Evolutionary conservation across 1,284 basidiomycete genomes (phyloP).

Genomic region (Limonomyces culmigenus): DNA sequence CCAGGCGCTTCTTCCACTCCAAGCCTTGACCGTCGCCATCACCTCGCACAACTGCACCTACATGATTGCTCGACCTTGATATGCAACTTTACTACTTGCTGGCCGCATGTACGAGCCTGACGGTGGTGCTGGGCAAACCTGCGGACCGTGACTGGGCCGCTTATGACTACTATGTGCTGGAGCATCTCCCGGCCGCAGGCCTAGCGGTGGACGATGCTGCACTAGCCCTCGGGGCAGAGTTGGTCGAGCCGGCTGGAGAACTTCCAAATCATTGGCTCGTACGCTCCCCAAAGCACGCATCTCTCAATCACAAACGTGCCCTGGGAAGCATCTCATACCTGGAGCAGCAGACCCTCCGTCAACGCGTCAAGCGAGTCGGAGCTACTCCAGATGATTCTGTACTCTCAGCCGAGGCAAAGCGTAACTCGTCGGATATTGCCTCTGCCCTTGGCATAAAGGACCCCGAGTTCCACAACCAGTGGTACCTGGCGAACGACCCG

Average conservation of each 20-base stretch:
- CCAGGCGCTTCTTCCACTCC: no score
- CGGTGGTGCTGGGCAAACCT: no score
- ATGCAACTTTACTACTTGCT: no score
- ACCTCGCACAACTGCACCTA: no score
- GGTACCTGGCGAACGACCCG: constrained; percentile 80
- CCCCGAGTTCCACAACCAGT: constrained; percentile 78
- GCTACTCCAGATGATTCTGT: constrained; percentile 21
- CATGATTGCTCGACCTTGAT: no score
- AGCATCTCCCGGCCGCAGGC: constrained; percentile 40
- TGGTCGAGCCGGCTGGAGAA: constrained; percentile 82
- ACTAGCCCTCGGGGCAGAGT: constrained; percentile 54
- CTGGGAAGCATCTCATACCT: constrained; percentile 23
- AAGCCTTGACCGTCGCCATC: no score
- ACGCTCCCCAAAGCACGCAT: constrained; percentile 28
- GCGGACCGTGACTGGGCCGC: no score
- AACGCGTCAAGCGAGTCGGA: constrained; percentile 54
- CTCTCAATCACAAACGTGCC: background rate
- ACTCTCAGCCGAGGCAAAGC: no score
- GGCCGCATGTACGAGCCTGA: no score
- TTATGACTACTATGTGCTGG: constrained; percentile 86
- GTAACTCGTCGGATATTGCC: constrained; percentile 22
- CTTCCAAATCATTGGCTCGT: constrained; percentile 77
- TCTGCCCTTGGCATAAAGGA: constrained; percentile 65
- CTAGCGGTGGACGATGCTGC: constrained; percentile 43
- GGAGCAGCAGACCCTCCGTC: constrained; percentile 39